Conservation (phyloP, 2,329 filamentous ascomycete genomes). For the Xylariales sp. region DNA sequence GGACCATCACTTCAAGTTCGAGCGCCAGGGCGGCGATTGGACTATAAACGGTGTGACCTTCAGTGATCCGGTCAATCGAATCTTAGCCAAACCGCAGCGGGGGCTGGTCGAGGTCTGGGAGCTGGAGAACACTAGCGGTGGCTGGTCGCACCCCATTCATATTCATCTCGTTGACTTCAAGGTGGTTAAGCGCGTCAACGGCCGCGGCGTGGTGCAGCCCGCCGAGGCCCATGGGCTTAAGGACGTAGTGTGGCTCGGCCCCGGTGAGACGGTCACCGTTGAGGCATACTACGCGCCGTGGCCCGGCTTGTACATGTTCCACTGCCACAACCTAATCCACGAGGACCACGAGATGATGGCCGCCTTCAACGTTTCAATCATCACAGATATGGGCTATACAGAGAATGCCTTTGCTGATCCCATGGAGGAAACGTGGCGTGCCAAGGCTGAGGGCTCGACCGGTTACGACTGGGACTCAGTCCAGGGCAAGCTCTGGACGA, state of each 20-base stretch:
- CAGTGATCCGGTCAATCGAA: conserved; percentile 38
- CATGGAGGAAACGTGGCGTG: conserved; percentile 30
- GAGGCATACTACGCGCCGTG: conserved; percentile 48
- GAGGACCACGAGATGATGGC: conserved; percentile 44
- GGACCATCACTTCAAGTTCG: conserved; percentile 42
- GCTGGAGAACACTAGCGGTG: conserved; percentile 44
- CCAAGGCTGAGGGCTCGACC: conserved; percentile 19
- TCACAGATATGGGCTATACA: conserved; percentile 33
- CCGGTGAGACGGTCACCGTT: conserved; percentile 44
- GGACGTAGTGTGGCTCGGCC: conserved; percentile 52
- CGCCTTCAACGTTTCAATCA: conserved; percentile 36
- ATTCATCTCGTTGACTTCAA: conserved; percentile 57
- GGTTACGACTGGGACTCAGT: too few relatives aligned
- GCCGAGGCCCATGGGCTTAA: conserved; percentile 53
- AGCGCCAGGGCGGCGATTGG: conserved; percentile 39
- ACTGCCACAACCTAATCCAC: conserved; percentile 42
- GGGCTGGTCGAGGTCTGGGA: conserved; percentile 45
- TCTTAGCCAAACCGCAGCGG: conserved; percentile 41
- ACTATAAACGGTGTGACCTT: conserved; percentile 46
- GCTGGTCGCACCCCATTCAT: conserved; percentile 51
- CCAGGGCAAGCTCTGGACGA: conserved; percentile 25
- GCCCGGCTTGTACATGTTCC: conserved; percentile 48
- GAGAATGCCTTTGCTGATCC: conserved; percentile 31
- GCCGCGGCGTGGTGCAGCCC: conserved; percentile 34
- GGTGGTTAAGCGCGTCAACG: conserved; percentile 42